Base-by-base conservation (phyloP, 2,329 filamentous ascomycete species). In the Ophiostoma sp. region DNA sequence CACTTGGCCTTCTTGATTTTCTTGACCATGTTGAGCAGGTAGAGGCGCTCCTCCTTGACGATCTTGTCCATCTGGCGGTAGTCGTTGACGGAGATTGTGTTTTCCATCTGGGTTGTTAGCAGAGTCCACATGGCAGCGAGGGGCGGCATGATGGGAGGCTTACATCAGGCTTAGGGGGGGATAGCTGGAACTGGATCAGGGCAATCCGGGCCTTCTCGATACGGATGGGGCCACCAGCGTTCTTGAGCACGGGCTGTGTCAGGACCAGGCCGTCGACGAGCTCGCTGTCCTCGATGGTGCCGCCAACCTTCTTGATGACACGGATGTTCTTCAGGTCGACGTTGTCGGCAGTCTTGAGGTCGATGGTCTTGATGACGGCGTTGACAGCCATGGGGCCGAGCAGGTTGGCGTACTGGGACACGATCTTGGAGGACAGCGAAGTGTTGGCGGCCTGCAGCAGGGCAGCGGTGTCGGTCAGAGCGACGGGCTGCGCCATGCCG, bases 21-120 rank as follows among this genome's bases (percentile, higher is more conserved):
- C 87, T 99, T 98, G 77, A 96, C 93, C 87, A 99, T 91, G 84
- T 98, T 98, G 69, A 99, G 86, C 72, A 99, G 87, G 81, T 99
- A 99, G 74, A 95, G 91, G 74, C 95, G 92, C 83, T 99, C 95
- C 82, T 99, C 95, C 82, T 99, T 99, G 74, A 99, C 87, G 73
- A 99, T 99, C 86, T 98, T 99, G 84, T 99, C 95, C 95, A 99
- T 99, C 79, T 99, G 95, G 76, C 95, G 87, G 85, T 99, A 99
- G 83, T 99, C 95, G 80, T 99, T 99, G 76, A 99, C 95, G 44
- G 96, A 89, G 72, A 99, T 98, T 76, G 96, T 95, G 82, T 99
- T 99, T 83, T 99, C 95, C 95, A 99, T 99, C 88, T 92, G 69
- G 18, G 3, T 18, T 45, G 58, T 62, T 14, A 62, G 58, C 3